phyloP scores from a whole-genome alignment of 148 eudicot species.

The Nepenthes mirabilis region DNA sequence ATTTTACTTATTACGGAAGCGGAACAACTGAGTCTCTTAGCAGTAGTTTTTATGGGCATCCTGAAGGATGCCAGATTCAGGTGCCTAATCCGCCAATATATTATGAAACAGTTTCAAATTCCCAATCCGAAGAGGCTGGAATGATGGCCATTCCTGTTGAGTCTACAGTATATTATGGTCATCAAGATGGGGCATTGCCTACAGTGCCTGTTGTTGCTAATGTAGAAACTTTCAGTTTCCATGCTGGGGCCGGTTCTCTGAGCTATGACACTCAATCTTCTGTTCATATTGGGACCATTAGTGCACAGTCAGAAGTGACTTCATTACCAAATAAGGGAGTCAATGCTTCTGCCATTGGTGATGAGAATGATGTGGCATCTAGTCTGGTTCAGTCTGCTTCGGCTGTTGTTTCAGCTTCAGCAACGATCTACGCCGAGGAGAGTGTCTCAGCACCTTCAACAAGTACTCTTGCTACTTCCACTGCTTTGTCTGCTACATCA shows the following conservation, averaged over 20 bases:
- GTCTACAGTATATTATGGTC: constrained; percentile 39
- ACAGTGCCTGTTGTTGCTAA: constrained; percentile 20
- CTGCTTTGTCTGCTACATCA: constrained; percentile 18
- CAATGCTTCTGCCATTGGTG: constrained; percentile 13
- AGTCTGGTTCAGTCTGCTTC: constrained; percentile 20
- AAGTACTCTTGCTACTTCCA: constrained; percentile 19
- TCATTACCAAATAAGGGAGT: constrained; percentile 14
- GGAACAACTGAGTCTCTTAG: constrained; percentile 16
- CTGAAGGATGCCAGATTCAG: constrained; percentile 32
- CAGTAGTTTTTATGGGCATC: constrained; percentile 29
- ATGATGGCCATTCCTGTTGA: constrained; percentile 32
- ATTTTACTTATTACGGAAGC: constrained; percentile 39
- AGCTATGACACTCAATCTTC: constrained; percentile 13
- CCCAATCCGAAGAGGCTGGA: constrained; percentile 29
- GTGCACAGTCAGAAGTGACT: constrained; percentile 10
- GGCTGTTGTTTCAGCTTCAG: constrained; percentile 27
- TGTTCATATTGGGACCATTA: constrained; percentile 14
- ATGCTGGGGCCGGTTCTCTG: constrained; percentile 13
- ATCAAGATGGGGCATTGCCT: constrained; percentile 37
- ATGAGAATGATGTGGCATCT: constrained; percentile 13
- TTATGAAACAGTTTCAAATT: constrained; percentile 27
- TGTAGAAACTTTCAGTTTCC: constrained; percentile 19
- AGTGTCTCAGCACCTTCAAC: constrained; percentile 28
- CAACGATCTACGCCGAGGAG: constrained; percentile 20
- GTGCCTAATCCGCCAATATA: constrained; percentile 32